These are phyloP conservation scores for Blepharisma stoltei DNA, from an alignment of 73 alveolate species.

Conservation along the genomic window DNA sequence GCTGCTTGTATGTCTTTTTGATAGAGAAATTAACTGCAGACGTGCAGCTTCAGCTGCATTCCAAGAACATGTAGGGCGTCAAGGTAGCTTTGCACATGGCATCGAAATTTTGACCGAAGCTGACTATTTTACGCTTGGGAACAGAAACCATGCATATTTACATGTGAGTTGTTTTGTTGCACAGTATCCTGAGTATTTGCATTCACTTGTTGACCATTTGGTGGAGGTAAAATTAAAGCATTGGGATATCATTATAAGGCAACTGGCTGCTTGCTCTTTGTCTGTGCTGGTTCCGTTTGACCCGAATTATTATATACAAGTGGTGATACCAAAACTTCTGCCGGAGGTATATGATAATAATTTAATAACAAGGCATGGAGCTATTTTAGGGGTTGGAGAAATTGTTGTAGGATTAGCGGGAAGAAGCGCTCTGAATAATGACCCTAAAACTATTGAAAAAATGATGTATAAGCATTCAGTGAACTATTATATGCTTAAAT, in stretches of 20 bases:
- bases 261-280: constrained; percentile 81
- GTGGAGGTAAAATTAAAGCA: constrained; percentile 80
- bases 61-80: constrained; percentile 97
- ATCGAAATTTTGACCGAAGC: constrained; percentile 96
- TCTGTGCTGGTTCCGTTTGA: constrained; percentile 80
- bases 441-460: constrained; percentile 57
- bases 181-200: constrained; percentile 77
- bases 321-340: constrained; percentile 56
- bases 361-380: constrained; percentile 89
- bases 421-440: constrained; percentile 50
- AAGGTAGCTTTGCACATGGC: constrained; percentile 96
- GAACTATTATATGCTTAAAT: constrained; percentile 18
- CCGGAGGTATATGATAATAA: constrained; percentile 40
- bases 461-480: constrained; percentile 41
- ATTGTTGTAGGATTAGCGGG: constrained; percentile 88
- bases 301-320: constrained; percentile 64
- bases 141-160: constrained; percentile 86
- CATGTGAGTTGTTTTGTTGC: constrained; percentile 91
- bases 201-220: constrained; percentile 81
- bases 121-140: constrained; percentile 93
- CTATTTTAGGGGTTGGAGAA: constrained; percentile 90
- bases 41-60: constrained; percentile 99
- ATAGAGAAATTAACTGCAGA: constrained; percentile 97
- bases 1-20: constrained; percentile 78
- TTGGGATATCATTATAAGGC: constrained; percentile 83